These are phyloP conservation scores for Rubia balearica DNA, from an alignment of 305 asterid species.

Conservation along the genomic window DNA sequence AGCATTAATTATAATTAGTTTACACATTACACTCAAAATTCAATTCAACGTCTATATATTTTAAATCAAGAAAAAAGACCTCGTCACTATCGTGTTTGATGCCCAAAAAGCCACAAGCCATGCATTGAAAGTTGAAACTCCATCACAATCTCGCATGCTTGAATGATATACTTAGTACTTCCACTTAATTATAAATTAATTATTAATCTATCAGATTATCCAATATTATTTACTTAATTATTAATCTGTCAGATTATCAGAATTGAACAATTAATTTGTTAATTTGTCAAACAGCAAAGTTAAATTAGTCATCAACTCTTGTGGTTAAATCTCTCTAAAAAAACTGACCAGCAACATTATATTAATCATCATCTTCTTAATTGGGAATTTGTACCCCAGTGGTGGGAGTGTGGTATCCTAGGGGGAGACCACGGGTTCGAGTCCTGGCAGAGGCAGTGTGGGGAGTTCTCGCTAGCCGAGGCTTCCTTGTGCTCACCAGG, in stretches of 20 bases:
- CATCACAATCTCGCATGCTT: not conserved
- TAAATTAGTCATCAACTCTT: not conserved
- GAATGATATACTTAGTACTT: not conserved
- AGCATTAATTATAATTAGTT: too few species aligned
- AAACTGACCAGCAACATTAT: not conserved
- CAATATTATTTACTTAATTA: not conserved
- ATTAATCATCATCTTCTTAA: too few species aligned
- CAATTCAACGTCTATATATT: too few species aligned
- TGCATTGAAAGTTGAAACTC: not conserved
- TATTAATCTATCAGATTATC: not conserved
- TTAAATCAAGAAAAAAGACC: too few species aligned
- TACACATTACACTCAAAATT: too few species aligned
- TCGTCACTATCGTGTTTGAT: too few species aligned
- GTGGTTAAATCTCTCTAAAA: not conserved
- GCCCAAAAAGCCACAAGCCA: not conserved
- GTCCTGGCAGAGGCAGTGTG: too few species aligned
- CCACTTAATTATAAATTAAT: not conserved
- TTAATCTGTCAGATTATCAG: not conserved
- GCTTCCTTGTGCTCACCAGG: too few species aligned
- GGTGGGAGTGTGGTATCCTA: too few species aligned
- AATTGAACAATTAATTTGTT: not conserved
- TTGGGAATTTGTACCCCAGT: too few species aligned
- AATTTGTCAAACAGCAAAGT: not conserved
- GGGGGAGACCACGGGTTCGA: too few species aligned
- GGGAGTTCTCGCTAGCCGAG: too few species aligned